Conservation (phyloP, 148 eudicot genomes). For the Oxyria digyna region DNA sequence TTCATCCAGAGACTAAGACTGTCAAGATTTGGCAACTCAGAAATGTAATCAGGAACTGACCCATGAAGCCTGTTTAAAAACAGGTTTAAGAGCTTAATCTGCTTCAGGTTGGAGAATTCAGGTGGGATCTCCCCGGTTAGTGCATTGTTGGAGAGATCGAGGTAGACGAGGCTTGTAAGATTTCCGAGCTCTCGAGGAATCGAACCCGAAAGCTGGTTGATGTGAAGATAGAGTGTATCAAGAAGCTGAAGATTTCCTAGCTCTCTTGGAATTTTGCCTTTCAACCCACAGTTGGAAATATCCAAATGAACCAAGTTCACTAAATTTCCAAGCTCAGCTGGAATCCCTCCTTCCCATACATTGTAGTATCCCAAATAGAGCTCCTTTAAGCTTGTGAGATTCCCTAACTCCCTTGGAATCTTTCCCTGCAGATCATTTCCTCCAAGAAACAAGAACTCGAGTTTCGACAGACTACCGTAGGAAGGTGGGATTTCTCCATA, state of each 20-base stretch:
- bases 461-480: constrained; percentile 31
- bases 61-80: constrained; percentile 85
- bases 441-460: constrained; percentile 49
- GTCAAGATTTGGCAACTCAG: constrained; percentile 46
- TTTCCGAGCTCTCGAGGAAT: constrained; percentile 66
- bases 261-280: constrained; percentile 61
- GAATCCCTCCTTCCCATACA: constrained; percentile 68
- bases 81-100: constrained; percentile 50
- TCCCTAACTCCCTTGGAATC: constrained; percentile 78
- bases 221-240: constrained; percentile 50
- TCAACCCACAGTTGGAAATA: constrained; percentile 45
- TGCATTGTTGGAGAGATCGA: constrained; percentile 71
- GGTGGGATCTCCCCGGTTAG: constrained; percentile 71
- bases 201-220: constrained; percentile 56
- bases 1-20: constrained; percentile 71
- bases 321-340: constrained; percentile 60
- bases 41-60: constrained; percentile 68
- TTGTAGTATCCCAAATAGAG: constrained; percentile 62
- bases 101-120: constrained; percentile 38
- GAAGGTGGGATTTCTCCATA: constrained; percentile 43
- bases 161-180: constrained; percentile 41
- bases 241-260: constrained; percentile 53
- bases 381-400: constrained; percentile 54
- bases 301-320: constrained; percentile 59
- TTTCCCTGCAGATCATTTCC: constrained; percentile 69